Base-by-base conservation (phyloP, 371 early-diverging fungal species). In the Umbelopsis sp. region DNA sequence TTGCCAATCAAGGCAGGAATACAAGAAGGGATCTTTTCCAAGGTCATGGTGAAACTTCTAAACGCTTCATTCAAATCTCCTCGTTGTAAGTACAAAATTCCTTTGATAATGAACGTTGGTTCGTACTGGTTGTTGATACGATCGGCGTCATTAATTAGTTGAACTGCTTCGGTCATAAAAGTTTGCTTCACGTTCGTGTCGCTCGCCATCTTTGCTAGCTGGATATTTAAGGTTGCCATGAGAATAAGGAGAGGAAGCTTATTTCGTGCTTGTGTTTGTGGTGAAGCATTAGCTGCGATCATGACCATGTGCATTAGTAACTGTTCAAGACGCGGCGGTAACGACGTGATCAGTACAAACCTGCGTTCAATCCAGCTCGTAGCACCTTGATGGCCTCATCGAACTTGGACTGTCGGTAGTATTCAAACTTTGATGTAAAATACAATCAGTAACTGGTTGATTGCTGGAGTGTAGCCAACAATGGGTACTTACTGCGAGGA, bases 1-100 rank as follows among this genome's bases (percentile, higher is more conserved):
- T 72, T 81, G 32, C 96, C 96, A n/a, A 94, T 69, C 37, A 93
- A 72, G 4, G 94, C 95, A 0, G 94, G 89, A n/a, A 94, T 75
- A 67, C 87, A 89, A 63, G 84, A 79, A 8, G 86, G 84, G 37
- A 88, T 85, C 44, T 80, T 74, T 44, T 85, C 80, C 5, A 92
- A 76, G 0, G 93, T 90, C 68, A 77, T 83, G 50, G 79, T 76
- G 78, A 96, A 96, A 25, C 83, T 84, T 18, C 86, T 84, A 37
- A 83, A 66, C 0, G 96, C 95, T 10, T 88, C 87, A 44, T 94
- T 90, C 8, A 87, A 63, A 46, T 86, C 82, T 16, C 84, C 76
- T 62, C 81, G 76, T 7, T 87, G 78, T 66, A 96, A 77, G 45
- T 87, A 81, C 44, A 90, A 72, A 53, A 89, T 77, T 8, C 86